Percentiles rank a stretch among this genome's conserved stretches.
Evolutionary conservation across 148 eudicot species (phyloP).

Genomic region (Vaccinium myrtillus): DNA sequence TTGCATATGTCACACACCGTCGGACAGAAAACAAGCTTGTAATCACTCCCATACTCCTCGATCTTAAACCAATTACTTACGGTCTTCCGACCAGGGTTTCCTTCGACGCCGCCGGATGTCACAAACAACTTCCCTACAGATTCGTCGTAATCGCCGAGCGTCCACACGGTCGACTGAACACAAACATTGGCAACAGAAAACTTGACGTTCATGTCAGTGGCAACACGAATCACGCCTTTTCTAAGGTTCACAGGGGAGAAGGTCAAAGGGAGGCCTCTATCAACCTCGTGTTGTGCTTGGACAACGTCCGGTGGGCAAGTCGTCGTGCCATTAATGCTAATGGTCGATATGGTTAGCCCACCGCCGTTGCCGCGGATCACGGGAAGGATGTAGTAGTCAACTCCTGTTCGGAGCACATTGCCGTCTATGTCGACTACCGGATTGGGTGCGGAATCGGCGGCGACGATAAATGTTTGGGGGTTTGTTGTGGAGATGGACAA

Average conservation of each 20-base stretch:
- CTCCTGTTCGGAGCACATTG: conserved; percentile 16
- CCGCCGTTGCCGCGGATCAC: not conserved
- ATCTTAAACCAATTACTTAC: conserved; percentile 54
- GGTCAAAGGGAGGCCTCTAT: not conserved
- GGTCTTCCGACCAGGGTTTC: conserved; percentile 38
- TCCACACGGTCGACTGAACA: conserved; percentile 40
- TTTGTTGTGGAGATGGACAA: conserved; percentile 8
- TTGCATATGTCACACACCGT: conserved; percentile 51
- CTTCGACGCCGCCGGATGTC: conserved; percentile 33
- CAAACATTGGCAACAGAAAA: conserved; percentile 30
- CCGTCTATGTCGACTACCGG: conserved; percentile 23
- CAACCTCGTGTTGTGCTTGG: not conserved
- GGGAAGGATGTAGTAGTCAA: not conserved
- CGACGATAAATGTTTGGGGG: not conserved
- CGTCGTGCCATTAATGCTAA: not conserved
- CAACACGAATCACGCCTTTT: conserved; percentile 19
- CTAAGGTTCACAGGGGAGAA: conserved; percentile 12
- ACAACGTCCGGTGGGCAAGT: not conserved
- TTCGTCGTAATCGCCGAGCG: conserved; percentile 25
- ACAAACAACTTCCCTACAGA: conserved; percentile 22
- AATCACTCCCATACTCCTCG: conserved; percentile 31
- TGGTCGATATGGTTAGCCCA: not conserved
- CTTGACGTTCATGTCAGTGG: conserved; percentile 40
- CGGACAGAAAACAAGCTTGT: conserved; percentile 57
- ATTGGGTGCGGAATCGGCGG: not conserved